phyloP scores from a whole-genome alignment of 805 yeast species.

The Candida morakotiae region DNA sequence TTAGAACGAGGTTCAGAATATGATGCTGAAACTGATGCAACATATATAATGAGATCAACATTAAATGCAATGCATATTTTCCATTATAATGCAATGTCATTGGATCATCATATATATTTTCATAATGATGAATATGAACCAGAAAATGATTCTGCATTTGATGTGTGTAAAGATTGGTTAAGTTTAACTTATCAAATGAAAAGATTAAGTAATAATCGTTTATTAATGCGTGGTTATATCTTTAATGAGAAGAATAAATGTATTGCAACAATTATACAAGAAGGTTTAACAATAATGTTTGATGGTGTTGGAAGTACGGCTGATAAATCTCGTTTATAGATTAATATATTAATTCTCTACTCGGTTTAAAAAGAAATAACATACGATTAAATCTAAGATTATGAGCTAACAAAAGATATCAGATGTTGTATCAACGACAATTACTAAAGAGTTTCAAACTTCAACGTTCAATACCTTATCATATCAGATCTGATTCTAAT shows the following conservation, averaged over 20 bases:
- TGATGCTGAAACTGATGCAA: constrained; percentile 31
- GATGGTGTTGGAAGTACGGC: constrained; percentile 19
- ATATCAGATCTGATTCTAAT: too few species aligned
- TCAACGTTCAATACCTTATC: too few species aligned
- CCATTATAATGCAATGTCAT: constrained; percentile 43
- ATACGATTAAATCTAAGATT: too few species aligned
- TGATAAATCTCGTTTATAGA: constrained; percentile 8
- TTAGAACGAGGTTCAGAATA: constrained; percentile 25
- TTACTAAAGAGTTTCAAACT: too few species aligned
- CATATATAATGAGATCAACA: constrained; percentile 22
- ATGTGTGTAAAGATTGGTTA: constrained; percentile 34
- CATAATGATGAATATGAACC: constrained; percentile 24
- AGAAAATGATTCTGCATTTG: constrained; percentile 15
- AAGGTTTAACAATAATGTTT: constrained; percentile 33
- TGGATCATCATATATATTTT: constrained; percentile 42
- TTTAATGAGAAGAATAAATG: constrained; percentile 26
- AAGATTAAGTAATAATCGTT: constrained; percentile 29
- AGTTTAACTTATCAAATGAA: constrained; percentile 33
- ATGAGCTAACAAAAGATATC: too few species aligned
- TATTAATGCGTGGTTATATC: constrained; percentile 35
- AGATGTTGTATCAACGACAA: too few species aligned
- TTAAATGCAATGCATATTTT: constrained; percentile 32
- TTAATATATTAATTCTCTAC: background rate
- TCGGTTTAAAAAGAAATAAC: background rate
- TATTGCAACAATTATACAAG: constrained; percentile 39